These are phyloP conservation scores for Allium fistulosum DNA, from an alignment of 106 monocot species.

Conservation along the genomic window DNA sequence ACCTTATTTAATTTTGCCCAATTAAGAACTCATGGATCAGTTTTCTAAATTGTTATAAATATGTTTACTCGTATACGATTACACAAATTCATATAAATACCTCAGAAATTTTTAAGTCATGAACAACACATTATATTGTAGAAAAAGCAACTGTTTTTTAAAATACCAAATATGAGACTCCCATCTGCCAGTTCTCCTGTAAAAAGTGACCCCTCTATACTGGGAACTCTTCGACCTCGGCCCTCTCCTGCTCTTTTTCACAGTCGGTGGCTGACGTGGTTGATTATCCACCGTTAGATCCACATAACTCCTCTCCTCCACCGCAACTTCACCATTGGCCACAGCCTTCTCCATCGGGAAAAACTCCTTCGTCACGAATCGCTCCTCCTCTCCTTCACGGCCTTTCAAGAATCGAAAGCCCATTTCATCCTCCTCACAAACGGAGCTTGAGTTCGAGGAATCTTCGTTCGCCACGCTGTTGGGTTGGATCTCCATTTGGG, in stretches of 20 bases:
- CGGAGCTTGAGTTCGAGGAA: conserved; percentile 70
- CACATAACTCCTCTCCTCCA: conserved; percentile 18
- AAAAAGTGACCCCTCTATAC: conserved; percentile 86
- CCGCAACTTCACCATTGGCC: conserved; percentile 2
- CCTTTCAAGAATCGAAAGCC: conserved; percentile 26
- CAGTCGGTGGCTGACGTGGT: conserved; percentile 13
- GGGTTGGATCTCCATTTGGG: not conserved
- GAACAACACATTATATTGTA: too few species aligned
- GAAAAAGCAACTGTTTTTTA: too few species aligned
- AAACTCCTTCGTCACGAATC: conserved; percentile 4
- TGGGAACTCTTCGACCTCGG: conserved; percentile 79
- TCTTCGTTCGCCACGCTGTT: conserved; percentile 12
- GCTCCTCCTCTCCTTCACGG: conserved; percentile 8
- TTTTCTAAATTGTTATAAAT: too few species aligned
- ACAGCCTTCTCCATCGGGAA: too few species aligned
- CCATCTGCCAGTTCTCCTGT: conserved; percentile 81
- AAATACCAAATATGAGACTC: conserved; percentile 81
- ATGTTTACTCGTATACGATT: too few species aligned
- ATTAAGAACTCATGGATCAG: too few species aligned
- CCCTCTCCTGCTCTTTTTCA: conserved; percentile 80
- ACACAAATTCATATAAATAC: too few species aligned
- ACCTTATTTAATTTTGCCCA: too few species aligned
- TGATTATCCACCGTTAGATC: conserved; percentile 33
- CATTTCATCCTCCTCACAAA: conserved; percentile 39
- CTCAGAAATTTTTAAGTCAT: too few species aligned